Evolutionary conservation across 169 alveolate species (phyloP), one percentile per base, ranked within the genome.

Genomic region (Theileria equi): DNA sequence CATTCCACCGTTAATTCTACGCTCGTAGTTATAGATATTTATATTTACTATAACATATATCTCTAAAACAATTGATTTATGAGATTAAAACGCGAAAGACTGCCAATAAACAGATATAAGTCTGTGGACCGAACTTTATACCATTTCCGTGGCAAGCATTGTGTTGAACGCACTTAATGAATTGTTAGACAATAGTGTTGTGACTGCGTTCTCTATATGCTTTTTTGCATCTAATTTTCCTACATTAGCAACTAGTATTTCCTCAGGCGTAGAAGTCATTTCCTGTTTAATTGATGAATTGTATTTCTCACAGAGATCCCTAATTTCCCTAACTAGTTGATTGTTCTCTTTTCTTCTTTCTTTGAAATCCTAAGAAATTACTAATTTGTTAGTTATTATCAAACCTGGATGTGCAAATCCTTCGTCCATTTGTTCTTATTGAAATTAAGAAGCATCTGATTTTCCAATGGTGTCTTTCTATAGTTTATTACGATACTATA

Each of bases 401-500:
- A 35, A n/a, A 87, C 96, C 83, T 89, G 60, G n/a, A 90, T 68
- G 38, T 89, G 91, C 40, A 97, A 94, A 45, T 96, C 98, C 17
- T 95, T 92, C 60, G 85, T 90, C 99, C 99, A 97, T 34, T 88
- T 91, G 66, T 93, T 92, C 82, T 95, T 96, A 79, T 96, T 95
- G 43, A 95, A 91, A 81, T 96, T 96, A 47, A 96, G 79, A 34
- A 98, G 92, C 99, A 97, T 97, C 73, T 95, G 94, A 70, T 94
- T 94, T 85, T 97, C 99, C 43, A 96, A 74, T 32, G 94, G 96
- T 68, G 95, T 96, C 76, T 95, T 96, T 68, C 98, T 91, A 88
- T 96, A 97, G 84, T 96, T 97, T 52, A 98, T 96, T 23, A 97
- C 98, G 44, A 98, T 95, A 21, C 98, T 93, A 81, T 97, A 98